Conservation (phyloP, 371 early-diverging fungal genomes). For the Mortierella sp. region DNA sequence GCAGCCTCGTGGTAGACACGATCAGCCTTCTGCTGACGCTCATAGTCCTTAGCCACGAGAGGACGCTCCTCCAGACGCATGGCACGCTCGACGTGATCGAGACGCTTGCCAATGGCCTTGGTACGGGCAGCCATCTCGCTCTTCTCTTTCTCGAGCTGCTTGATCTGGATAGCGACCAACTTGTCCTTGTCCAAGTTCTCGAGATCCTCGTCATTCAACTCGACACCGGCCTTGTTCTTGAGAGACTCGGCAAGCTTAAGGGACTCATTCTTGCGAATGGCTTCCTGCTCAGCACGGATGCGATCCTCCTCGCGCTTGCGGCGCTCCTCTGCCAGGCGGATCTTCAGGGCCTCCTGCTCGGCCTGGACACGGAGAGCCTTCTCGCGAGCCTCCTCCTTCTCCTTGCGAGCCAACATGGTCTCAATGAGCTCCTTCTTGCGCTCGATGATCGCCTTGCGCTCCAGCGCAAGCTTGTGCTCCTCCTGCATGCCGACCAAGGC, state of each 20-base stretch:
- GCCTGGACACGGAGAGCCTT: conserved; percentile 75
- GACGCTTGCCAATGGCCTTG: conserved; percentile 78
- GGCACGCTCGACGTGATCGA: conserved; percentile 98
- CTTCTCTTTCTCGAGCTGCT: conserved; percentile 92
- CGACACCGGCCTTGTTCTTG: conserved; percentile 83
- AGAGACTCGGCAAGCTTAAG: conserved; percentile 89
- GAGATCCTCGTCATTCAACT: conserved; percentile 83
- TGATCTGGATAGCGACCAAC: conserved; percentile 86
- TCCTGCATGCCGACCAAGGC: conserved; percentile 79
- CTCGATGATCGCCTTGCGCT: conserved; percentile 89
- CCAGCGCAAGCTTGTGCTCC: conserved; percentile 84
- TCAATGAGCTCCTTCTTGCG: conserved; percentile 93
- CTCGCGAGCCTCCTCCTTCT: conserved; percentile 84
- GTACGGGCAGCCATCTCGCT: conserved; percentile 81
- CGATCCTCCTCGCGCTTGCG: conserved; percentile 89
- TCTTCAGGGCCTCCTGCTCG: conserved; percentile 90
- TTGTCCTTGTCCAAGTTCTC: conserved; percentile 86
- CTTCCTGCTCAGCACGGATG: conserved; percentile 78
- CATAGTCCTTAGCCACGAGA: conserved; percentile 91
- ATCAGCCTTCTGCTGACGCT: conserved; percentile 88
- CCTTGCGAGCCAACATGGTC: conserved; percentile 79
- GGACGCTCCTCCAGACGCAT: conserved; percentile 95
- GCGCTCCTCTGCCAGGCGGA: conserved; percentile 86
- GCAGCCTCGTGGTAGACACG: conserved; percentile 82
- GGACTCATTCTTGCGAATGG: conserved; percentile 88